Percentiles rank a stretch among this genome's conserved stretches.
Conservation (phyloP, 1,284 basidiomycete genomes). For the Pseudozyma flocculosa region DNA sequence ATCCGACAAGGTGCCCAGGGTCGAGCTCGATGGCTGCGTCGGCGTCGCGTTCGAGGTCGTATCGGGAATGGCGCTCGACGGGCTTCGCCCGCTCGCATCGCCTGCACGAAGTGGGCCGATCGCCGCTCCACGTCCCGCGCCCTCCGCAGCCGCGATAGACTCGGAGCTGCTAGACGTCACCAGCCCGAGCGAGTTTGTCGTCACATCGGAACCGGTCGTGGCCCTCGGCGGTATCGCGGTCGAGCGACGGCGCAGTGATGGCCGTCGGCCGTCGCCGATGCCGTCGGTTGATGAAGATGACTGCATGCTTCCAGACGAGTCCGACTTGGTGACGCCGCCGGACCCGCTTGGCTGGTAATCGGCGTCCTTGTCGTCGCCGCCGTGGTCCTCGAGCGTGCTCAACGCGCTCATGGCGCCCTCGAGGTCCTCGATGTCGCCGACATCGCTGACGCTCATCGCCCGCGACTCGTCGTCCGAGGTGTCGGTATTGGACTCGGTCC, state of each 20-base stretch:
- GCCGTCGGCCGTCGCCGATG: not conserved
- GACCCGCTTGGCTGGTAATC: slow-evolving; percentile 9
- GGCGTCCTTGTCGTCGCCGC: slow-evolving; percentile 18
- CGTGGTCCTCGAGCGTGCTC: slow-evolving; percentile 14
- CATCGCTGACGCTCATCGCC: slow-evolving; percentile 26
- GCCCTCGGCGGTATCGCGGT: not conserved
- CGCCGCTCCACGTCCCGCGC: not conserved
- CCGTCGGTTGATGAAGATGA: not conserved
- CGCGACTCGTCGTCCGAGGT: slow-evolving; percentile 39
- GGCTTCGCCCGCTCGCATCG: slow-evolving; percentile 5
- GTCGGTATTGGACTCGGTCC: slow-evolving; percentile 7
- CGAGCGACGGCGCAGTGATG: not conserved
- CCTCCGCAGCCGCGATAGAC: not conserved
- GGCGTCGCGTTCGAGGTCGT: slow-evolving; percentile 18
- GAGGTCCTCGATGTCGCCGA: slow-evolving; percentile 28
- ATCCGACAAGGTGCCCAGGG: not conserved
- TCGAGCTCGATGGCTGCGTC: slow-evolving; percentile 12
- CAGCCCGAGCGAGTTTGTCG: not conserved
- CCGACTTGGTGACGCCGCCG: slow-evolving; percentile 2
- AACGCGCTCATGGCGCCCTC: slow-evolving; percentile 28
- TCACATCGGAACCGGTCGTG: not conserved
- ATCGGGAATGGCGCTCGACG: slow-evolving; percentile 12
- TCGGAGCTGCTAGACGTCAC: not conserved
- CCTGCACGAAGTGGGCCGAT: slow-evolving; percentile 12
- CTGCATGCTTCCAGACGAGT: not conserved